These are phyloP conservation scores for Pseudozyma tsukubaensis DNA, from an alignment of 1,284 basidiomycete species.

Conservation along the genomic window DNA sequence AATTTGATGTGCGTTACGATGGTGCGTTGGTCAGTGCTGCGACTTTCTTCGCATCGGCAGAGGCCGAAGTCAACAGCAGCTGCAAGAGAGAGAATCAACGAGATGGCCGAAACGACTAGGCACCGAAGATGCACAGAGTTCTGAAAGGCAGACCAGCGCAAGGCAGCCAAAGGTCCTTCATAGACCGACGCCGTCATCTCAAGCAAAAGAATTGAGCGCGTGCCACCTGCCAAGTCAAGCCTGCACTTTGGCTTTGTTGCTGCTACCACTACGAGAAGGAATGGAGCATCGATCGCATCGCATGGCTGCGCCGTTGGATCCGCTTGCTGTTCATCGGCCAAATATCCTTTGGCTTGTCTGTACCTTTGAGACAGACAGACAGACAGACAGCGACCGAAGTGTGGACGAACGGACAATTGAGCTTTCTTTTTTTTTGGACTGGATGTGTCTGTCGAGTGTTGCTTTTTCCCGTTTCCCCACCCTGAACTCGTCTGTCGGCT, in stretches of 20 bases:
- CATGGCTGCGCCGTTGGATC: constrained; percentile 16
- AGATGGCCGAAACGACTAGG: no score
- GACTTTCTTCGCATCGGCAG: not conserved
- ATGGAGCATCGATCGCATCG: not conserved
- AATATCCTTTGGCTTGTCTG: not conserved
- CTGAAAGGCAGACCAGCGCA: not conserved
- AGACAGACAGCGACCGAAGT: no score
- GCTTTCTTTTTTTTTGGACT: constrained; percentile 10
- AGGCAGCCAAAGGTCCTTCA: not conserved
- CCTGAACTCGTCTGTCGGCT: constrained; percentile 10
- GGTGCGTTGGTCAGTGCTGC: constrained; percentile 23
- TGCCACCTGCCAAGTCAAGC: not conserved
- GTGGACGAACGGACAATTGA: not conserved
- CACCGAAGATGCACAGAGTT: not conserved
- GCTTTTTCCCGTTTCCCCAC: constrained; percentile 7
- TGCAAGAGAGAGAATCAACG: no score
- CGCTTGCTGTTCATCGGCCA: constrained; percentile 14
- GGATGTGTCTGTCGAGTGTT: no score
- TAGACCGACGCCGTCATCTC: not conserved
- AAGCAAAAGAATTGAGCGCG: no score
- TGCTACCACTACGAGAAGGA: not conserved
- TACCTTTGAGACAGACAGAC: no score
- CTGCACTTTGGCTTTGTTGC: not conserved
- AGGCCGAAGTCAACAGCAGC: not conserved
- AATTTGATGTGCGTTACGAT: not conserved